Conservation (phyloP, 352 stramenopile genomes). For the Blastocystis sp. region DNA sequence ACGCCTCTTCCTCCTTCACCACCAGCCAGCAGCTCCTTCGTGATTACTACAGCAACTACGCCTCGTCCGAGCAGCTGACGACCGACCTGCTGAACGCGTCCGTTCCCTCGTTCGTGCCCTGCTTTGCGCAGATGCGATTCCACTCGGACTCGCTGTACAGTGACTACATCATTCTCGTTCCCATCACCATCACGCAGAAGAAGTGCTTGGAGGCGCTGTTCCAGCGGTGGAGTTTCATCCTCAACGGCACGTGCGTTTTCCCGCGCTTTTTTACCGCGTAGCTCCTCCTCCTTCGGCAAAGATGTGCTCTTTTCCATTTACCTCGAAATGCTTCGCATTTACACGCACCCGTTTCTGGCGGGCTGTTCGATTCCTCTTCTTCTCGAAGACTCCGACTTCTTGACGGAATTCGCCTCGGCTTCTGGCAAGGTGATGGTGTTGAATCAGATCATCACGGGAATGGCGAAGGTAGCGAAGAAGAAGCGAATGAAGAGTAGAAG, state of each 20-base stretch:
- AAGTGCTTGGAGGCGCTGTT: constrained; percentile 12
- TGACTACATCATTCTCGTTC: background rate
- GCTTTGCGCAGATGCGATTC: background rate
- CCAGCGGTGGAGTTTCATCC: constrained; percentile 29
- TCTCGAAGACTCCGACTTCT: background rate
- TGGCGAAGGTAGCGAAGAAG: background rate
- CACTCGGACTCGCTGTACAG: background rate
- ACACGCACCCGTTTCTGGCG: constrained; percentile 45
- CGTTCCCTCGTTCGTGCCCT: background rate
- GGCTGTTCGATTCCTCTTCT: constrained; percentile 9
- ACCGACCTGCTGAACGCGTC: background rate
- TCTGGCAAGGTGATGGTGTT: constrained; percentile 11
- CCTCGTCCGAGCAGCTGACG: background rate
- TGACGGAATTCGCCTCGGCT: background rate
- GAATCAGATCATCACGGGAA: background rate
- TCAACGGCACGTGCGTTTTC: background rate
- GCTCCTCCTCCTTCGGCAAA: background rate
- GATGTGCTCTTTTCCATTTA: constrained; percentile 28
- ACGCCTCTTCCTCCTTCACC: background rate
- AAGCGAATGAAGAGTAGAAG: background rate
- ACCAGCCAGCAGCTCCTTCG: background rate
- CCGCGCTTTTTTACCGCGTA: background rate
- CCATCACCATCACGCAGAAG: constrained; percentile 8
- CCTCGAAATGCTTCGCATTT: constrained; percentile 42
- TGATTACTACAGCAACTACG: constrained; percentile 26